A percentile compares a stretch with the other conserved stretches of the same genome.
These are phyloP conservation scores for Chloropicon primus DNA, from an alignment of 139 green algal genomes.

Conservation along the genomic window DNA sequence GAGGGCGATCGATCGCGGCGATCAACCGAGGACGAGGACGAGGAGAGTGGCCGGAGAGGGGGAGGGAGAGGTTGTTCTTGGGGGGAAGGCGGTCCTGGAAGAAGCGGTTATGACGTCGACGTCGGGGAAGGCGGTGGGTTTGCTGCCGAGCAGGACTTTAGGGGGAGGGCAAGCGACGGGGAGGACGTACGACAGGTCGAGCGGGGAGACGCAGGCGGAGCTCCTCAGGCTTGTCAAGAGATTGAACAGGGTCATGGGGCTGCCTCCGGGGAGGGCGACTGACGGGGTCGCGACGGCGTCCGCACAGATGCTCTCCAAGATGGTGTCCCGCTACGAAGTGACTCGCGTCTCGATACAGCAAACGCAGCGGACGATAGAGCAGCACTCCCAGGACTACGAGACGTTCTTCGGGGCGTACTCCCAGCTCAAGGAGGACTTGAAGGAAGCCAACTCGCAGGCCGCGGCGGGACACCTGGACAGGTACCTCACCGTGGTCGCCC, in stretches of 20 bases:
- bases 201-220: background rate
- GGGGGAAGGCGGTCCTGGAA: too few species aligned
- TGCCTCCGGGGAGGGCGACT: background rate
- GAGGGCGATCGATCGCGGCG: too few species aligned
- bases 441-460: background rate
- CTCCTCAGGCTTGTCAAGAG: background rate
- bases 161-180: background rate
- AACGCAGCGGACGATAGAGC: constrained; percentile 12
- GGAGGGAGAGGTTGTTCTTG: too few species aligned
- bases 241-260: background rate
- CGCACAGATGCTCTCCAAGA: constrained; percentile 20
- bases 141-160: too few species aligned
- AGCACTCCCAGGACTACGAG: constrained; percentile 7
- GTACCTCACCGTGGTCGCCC: constrained; percentile 15
- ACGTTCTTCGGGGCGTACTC: constrained; percentile 13
- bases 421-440: constrained; percentile 1
- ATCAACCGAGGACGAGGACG: too few species aligned
- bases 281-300: constrained; percentile 12
- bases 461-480: constrained; percentile 5
- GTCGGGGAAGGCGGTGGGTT: too few species aligned
- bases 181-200: background rate
- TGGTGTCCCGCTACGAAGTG: constrained; percentile 21
- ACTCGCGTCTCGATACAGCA: constrained; percentile 14
- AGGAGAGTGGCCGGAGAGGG: too few species aligned
- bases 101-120: too few species aligned